Conservation (phyloP, 306 rosid species). For the Canavalia ensiformis region DNA sequence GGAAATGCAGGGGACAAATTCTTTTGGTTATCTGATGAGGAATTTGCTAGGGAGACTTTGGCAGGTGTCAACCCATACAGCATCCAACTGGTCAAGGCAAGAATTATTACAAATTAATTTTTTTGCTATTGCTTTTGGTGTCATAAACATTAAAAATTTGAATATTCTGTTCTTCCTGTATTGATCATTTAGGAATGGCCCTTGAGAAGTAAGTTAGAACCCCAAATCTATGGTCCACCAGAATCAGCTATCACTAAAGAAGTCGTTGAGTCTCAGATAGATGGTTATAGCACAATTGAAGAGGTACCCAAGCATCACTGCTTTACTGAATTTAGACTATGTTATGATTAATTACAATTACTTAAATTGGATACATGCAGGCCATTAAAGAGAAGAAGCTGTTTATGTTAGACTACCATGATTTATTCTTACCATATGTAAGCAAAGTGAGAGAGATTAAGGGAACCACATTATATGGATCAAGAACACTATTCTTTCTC, state of each 20-base stretch:
- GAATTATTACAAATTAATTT: neutral
- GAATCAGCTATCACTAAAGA: slow-evolving; percentile 65
- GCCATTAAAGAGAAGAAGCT: slow-evolving; percentile 56
- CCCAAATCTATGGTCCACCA: slow-evolving; percentile 58
- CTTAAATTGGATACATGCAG: slow-evolving; percentile 38
- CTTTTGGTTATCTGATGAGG: slow-evolving; percentile 86
- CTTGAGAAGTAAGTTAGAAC: slow-evolving; percentile 51
- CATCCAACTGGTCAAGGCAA: slow-evolving; percentile 58
- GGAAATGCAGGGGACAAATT: slow-evolving; percentile 72
- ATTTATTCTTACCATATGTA: slow-evolving; percentile 58
- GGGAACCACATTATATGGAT: slow-evolving; percentile 59
- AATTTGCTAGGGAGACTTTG: slow-evolving; percentile 67
- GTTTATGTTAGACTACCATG: slow-evolving; percentile 62
- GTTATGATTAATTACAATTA: neutral
- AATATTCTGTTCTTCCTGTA: neutral
- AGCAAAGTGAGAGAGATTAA: slow-evolving; percentile 57
- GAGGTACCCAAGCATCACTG: slow-evolving; percentile 44
- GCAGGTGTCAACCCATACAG: slow-evolving; percentile 62
- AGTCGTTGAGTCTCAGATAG: slow-evolving; percentile 53
- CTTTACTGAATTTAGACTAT: neutral
- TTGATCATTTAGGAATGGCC: slow-evolving; percentile 60
- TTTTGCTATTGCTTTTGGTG: neutral
- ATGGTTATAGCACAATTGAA: slow-evolving; percentile 52
- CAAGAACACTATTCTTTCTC: slow-evolving; percentile 57
- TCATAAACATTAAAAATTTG: neutral